These are phyloP conservation scores for Suhomyces ambrosiae DNA, from an alignment of 1,139 yeast genomes.

Conservation along the genomic window DNA sequence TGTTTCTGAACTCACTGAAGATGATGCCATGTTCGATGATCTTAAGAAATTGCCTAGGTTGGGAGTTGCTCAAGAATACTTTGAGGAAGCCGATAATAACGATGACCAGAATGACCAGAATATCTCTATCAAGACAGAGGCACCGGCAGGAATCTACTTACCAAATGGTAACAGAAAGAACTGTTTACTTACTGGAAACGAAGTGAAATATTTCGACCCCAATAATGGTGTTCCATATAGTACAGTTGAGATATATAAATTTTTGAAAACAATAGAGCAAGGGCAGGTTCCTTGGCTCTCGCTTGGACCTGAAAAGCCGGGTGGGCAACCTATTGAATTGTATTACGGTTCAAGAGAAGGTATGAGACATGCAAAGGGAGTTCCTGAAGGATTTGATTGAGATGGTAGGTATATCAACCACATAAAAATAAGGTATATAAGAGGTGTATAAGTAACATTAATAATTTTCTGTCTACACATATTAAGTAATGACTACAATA, in stretches of 20 bases:
- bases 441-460: too few relatives aligned
- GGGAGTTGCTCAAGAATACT: slow-evolving; percentile 59
- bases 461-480: too few relatives aligned
- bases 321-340: slow-evolving; percentile 63
- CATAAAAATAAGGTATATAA: not conserved
- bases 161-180: slow-evolving; percentile 70
- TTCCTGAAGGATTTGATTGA: slow-evolving; percentile 53
- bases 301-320: slow-evolving; percentile 36
- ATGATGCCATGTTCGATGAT: slow-evolving; percentile 48
- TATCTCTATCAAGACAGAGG: slow-evolving; percentile 60
- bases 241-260: slow-evolving; percentile 74
- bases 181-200: slow-evolving; percentile 78
- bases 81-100: slow-evolving; percentile 45
- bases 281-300: slow-evolving; percentile 73
- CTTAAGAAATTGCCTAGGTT: slow-evolving; percentile 62
- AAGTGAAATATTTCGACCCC: slow-evolving; percentile 87
- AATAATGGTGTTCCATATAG: slow-evolving; percentile 82
- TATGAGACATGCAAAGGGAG: slow-evolving; percentile 74
- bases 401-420: too few relatives aligned
- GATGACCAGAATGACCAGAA: slow-evolving; percentile 44
- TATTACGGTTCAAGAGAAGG: slow-evolving; percentile 61
- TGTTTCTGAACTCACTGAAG: slow-evolving; percentile 38
- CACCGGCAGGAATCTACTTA: slow-evolving; percentile 72
- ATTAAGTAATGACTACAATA: too few relatives aligned
- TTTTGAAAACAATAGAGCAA: slow-evolving; percentile 66